Conservation (phyloP, 306 rosid species). For the Glycine tomentella region DNA sequence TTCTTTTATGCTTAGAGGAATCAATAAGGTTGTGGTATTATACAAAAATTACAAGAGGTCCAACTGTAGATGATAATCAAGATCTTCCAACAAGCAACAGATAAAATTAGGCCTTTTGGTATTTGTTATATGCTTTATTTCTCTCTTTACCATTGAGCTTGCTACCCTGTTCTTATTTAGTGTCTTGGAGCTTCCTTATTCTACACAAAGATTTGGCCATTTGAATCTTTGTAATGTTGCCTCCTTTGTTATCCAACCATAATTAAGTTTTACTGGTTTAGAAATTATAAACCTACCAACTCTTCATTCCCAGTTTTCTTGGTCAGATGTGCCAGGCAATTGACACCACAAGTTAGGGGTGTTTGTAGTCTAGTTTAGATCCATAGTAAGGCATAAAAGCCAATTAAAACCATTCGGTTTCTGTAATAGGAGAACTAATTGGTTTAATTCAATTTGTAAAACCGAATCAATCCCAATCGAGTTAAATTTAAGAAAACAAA, state of each 20-base stretch:
- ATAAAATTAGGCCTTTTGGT: no score
- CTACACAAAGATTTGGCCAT: slow-evolving; percentile 6
- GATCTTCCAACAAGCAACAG: slow-evolving; percentile 1
- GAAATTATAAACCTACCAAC: neutral
- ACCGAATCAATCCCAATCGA: neutral
- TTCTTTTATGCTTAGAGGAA: neutral
- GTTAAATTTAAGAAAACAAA: neutral
- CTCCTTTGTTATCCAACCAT: neutral
- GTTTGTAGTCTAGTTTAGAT: neutral
- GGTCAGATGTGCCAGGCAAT: neutral
- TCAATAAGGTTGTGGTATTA: neutral
- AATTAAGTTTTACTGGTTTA: neutral
- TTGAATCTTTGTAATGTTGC: neutral
- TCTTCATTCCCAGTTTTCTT: neutral
- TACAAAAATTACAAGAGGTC: neutral
- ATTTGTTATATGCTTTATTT: neutral
- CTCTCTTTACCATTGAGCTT: neutral
- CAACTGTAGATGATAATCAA: neutral
- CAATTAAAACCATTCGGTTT: neutral
- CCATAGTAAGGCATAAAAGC: neutral
- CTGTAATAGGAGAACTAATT: neutral
- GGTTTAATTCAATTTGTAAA: neutral
- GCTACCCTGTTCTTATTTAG: neutral
- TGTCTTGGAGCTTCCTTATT: neutral
- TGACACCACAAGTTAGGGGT: neutral